phyloP scores from a whole-genome alignment of 2,329 filamentous ascomycete species.

The Leptographium flavum region DNA sequence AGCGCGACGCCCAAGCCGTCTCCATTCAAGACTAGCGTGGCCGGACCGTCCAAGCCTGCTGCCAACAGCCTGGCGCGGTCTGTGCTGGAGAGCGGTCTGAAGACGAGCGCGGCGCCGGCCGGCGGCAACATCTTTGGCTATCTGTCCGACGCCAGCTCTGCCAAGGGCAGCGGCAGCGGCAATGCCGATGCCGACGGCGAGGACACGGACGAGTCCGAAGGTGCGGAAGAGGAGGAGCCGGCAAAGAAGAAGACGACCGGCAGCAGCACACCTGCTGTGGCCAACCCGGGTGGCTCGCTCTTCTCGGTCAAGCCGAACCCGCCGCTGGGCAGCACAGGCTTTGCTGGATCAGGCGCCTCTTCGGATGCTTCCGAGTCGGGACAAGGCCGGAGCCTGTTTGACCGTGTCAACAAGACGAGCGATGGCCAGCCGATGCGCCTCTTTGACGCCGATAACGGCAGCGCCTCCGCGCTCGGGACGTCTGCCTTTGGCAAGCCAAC shows the following conservation, averaged over 20 bases:
- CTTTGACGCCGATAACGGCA: slow-evolving; percentile 17
- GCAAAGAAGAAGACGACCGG: slow-evolving; percentile 28
- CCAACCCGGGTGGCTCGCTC: slow-evolving; percentile 21
- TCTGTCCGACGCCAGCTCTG: slow-evolving; percentile 40
- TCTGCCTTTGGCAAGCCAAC: slow-evolving; percentile 15
- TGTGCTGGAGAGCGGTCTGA: slow-evolving; percentile 21
- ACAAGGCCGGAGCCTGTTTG: slow-evolving; percentile 37
- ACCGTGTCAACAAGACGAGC: slow-evolving; percentile 35
- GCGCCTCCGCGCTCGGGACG: background rate
- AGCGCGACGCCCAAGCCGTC: slow-evolving; percentile 11
- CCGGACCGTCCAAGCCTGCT: slow-evolving; percentile 19
- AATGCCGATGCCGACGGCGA: slow-evolving; percentile 24
- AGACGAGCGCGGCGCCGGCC: slow-evolving; percentile 8
- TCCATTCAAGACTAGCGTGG: slow-evolving; percentile 17
- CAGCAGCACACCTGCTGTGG: slow-evolving; percentile 26
- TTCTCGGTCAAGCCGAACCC: slow-evolving; percentile 18
- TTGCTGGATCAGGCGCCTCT: slow-evolving; percentile 20
- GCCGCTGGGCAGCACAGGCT: slow-evolving; percentile 8
- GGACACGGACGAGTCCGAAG: slow-evolving; percentile 26
- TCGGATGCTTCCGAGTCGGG: slow-evolving; percentile 29
- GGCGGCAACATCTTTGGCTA: slow-evolving; percentile 47
- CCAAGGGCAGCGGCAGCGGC: slow-evolving; percentile 37
- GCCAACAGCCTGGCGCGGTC: slow-evolving; percentile 24
- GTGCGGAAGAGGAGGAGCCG: slow-evolving; percentile 28
- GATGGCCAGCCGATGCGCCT: slow-evolving; percentile 35